phyloP scores from a whole-genome alignment of 106 monocot species.

The Hemerocallis citrina region DNA sequence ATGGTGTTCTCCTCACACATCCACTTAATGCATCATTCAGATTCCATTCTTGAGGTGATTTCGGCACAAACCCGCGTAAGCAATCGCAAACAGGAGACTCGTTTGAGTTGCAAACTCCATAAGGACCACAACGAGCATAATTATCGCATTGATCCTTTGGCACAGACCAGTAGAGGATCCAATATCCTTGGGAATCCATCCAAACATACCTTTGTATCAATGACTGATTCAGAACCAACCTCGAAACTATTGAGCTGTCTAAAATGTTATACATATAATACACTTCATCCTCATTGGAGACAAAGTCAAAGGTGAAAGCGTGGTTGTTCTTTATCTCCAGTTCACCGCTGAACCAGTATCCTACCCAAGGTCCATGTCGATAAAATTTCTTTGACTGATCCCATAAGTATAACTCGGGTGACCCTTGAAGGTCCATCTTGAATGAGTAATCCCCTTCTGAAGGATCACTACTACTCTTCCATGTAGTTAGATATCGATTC shows the following conservation, averaged over 20 bases:
- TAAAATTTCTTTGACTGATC: not conserved
- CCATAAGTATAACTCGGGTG: not conserved
- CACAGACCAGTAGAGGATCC: not conserved
- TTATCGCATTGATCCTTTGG: no score
- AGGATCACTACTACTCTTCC: conserved; percentile 13
- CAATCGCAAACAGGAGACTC: no score
- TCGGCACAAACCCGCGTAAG: no score
- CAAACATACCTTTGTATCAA: conserved; percentile 5
- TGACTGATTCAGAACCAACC: conserved; percentile 9
- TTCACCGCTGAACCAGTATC: not conserved
- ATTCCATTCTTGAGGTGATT: no score
- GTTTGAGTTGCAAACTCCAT: no score
- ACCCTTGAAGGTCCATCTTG: not conserved
- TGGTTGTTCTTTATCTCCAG: conserved; percentile 18
- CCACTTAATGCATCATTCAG: no score
- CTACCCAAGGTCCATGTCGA: not conserved
- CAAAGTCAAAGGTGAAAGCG: conserved; percentile 6
- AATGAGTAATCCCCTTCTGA: not conserved
- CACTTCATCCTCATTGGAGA: conserved; percentile 9
- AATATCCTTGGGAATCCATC: conserved; percentile 1
- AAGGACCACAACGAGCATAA: no score
- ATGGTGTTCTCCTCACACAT: not conserved
- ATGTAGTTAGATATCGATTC: not conserved
- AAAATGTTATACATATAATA: not conserved
- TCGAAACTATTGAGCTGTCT: not conserved